Base-by-base conservation (phyloP, 1,284 basidiomycete species). In the Amylostereum areolatum region DNA sequence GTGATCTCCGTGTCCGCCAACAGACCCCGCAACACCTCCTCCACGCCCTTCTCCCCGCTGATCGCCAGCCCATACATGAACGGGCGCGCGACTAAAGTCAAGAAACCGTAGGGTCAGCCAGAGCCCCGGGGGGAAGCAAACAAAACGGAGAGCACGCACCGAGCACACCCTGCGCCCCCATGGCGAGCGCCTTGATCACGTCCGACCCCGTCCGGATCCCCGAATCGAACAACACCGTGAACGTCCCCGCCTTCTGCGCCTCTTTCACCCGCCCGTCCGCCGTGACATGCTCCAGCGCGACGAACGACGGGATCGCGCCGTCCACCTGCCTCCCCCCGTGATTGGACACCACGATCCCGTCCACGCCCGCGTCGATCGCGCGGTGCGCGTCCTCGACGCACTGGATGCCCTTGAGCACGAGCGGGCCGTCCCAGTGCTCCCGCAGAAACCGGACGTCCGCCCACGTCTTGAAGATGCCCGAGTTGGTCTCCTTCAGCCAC, bases 301-400 rank as follows among this genome's bases (percentile, higher is more conserved):
- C 79, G 11, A 92, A 67, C 1, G 87, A 81, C 0, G 82, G 79
- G 10, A 91, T 76, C 1, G 82, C 83, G 3, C 89, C 89, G 60
- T 93, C 90, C 4, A 93, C 75, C 63, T 92, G 90, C 31, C 89
- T 74, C 1, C 88, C 89, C 29, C 85, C 90, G 59, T 93, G 90
- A 60, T 92, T 92, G 5, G 83, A 87, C 7, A 92, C 84, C 29
- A 92, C 66, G 52, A 93, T 85, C 2, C 84, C 89, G 54, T 92
- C 80, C 8, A 81, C 73, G 1, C 80, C 81, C n/a, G 74, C 60
- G 24, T 83, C 78, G 7, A 89, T 59, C 0, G 85, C 85, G 53
- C 74, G 76, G 56, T 83, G 77, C 1, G 88, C 87, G 58, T 91
- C 88, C 71, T 87, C 40, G 25, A 74, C 69, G 41, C 61, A 66